Evolutionary conservation across 2,329 filamentous ascomycete species (phyloP), one percentile per base, ranked within the genome.

Genomic region (Proliferodiscus dingleyae): DNA sequence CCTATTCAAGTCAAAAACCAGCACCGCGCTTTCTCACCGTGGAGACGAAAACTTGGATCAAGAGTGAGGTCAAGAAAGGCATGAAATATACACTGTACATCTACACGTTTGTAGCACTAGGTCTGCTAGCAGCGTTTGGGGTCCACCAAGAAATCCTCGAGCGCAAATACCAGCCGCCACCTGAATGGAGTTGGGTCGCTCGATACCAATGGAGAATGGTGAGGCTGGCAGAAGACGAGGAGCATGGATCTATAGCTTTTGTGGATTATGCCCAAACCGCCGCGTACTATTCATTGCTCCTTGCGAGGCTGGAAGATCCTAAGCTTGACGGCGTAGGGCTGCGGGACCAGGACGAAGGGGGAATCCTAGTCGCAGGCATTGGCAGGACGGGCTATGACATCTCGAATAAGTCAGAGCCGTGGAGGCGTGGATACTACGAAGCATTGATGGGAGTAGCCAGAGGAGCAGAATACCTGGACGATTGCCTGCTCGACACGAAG

Each of bases 391-490:
- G 61, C 3, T 63, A 47, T 39, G 60, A 65, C 52, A 57, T 62
- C n/a, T 50, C 55, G 2, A 52, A 48, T 6, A 95, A 89, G 70
- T 84, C 81, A 52, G 88, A 94, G 65, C 74, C 84, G 40, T 97
- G 90, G 91, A 74, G 85, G 58, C 75, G 87, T 45, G 89, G 89
- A 1, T 97, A 97, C 66, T 89, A 85, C 60, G 81, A 94, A 59
- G 77, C 83, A 3, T 68, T 96, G 37, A 87, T 96, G 80, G 75
- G 84, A 9, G 80, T 80, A 49, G 90, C 85, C 1, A 79, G 80
- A 54, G 80, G 83, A 0, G 82, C 89, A 4, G 90, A 96, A 66
- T 80, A 90, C 55, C 69, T 94, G 19, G 87, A 95, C 53, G 85
- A 85, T 38, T 89, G 83, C 75, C 73, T 94, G 13, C 72, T 76